These are phyloP conservation scores for Nothopassalora personata DNA, from an alignment of 2,329 filamentous ascomycete genomes.

Conservation along the genomic window DNA sequence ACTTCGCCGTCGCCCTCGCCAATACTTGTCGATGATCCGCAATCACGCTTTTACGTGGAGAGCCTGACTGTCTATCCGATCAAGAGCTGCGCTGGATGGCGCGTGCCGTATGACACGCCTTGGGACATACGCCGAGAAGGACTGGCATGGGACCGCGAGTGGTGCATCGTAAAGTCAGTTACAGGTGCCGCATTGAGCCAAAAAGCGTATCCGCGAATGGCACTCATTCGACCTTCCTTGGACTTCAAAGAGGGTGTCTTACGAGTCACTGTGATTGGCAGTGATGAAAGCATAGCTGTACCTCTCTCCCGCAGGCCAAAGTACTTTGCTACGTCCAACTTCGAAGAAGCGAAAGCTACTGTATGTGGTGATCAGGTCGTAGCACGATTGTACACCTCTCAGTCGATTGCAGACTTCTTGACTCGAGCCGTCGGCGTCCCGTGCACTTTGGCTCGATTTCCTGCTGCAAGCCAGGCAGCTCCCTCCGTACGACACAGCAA, in stretches of 20 bases:
- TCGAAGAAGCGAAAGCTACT: constrained; percentile 47
- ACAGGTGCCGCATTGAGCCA: constrained; percentile 81
- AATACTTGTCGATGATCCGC: not conserved
- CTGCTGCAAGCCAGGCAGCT: constrained; percentile 52
- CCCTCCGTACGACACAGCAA: constrained; percentile 64
- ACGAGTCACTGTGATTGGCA: constrained; percentile 46
- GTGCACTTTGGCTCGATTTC: constrained; percentile 80
- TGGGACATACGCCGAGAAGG: constrained; percentile 83
- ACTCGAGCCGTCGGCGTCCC: constrained; percentile 67
- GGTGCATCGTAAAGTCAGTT: constrained; percentile 85
- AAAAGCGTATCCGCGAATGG: constrained; percentile 84
- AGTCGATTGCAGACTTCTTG: constrained; percentile 69
- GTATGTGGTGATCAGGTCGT: constrained; percentile 79
- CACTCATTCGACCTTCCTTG: constrained; percentile 68
- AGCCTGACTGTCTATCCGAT: constrained; percentile 71
- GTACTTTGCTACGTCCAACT: constrained; percentile 44
- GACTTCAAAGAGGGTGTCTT: constrained; percentile 66
- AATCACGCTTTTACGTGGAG: constrained; percentile 38
- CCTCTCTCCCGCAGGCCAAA: constrained; percentile 65
- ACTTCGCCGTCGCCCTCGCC: constrained; percentile 8
- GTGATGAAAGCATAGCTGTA: constrained; percentile 35
- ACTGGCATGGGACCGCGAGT: constrained; percentile 90
- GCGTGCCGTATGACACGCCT: constrained; percentile 54
- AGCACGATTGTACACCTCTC: constrained; percentile 64
- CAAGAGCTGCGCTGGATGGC: constrained; percentile 84